Evolutionary conservation across 2,329 filamentous ascomycete genomes (phyloP).

Genomic region (Xylaria sp.): DNA sequence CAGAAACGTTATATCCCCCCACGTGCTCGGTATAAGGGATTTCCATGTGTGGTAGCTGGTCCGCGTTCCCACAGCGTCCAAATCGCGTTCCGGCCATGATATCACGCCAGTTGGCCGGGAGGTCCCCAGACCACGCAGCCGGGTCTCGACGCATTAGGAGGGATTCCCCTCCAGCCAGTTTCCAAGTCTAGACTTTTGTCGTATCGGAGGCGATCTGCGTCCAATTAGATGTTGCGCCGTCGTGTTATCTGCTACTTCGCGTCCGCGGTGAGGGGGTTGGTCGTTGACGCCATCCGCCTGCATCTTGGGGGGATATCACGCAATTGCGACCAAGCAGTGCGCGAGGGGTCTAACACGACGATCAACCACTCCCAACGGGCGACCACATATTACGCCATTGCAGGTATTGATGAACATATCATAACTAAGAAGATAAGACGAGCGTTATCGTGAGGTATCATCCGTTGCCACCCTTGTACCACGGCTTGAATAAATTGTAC

Average conservation of each 20-base stretch:
- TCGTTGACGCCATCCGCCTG: constrained; percentile 30
- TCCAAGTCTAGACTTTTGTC: constrained; percentile 1
- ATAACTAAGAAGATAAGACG: constrained; percentile 12
- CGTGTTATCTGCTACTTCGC: not conserved
- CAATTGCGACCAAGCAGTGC: constrained; percentile 16
- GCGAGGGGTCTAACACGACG: constrained; percentile 3
- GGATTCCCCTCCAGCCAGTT: not conserved
- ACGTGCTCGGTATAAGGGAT: not conserved
- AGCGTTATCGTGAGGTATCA: constrained; percentile 4
- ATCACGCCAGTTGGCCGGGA: not conserved
- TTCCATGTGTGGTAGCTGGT: not conserved
- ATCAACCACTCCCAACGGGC: constrained; percentile 20
- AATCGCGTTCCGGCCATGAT: constrained; percentile 1
- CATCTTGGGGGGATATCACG: constrained; percentile 31
- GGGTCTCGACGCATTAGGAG: not conserved
- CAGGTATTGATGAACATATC: constrained; percentile 25
- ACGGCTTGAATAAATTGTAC: constrained; percentile 17
- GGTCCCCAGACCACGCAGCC: not conserved
- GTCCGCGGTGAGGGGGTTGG: constrained; percentile 22
- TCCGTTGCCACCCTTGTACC: not conserved
- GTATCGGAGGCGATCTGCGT: not conserved
- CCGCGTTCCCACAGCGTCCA: not conserved
- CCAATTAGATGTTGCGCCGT: not conserved
- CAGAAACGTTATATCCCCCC: not conserved
- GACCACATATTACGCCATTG: constrained; percentile 30